These are phyloP conservation scores for Penicillium bialowiezense DNA, from an alignment of 495 filamentous ascomycete species.

Conservation along the genomic window DNA sequence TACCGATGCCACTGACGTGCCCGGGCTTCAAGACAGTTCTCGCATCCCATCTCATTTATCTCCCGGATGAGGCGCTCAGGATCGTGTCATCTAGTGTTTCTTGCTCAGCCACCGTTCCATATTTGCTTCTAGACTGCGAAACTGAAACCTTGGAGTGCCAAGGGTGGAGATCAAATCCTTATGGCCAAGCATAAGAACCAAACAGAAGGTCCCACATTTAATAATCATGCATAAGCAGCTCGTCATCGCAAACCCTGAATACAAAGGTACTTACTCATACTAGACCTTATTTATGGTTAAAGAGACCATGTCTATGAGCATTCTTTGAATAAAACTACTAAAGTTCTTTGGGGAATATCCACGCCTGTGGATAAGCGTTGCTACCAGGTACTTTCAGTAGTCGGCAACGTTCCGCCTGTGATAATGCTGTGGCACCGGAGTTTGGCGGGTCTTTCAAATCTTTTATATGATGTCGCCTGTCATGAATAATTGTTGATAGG, in stretches of 20 bases:
- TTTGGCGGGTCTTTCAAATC: no score
- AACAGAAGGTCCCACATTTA: not conserved
- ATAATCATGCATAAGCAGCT: not conserved
- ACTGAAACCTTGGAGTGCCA: not conserved
- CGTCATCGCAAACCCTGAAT: not conserved
- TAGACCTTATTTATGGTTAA: no score
- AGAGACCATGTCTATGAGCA: no score
- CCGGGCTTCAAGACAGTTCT: not conserved
- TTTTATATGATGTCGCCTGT: no score
- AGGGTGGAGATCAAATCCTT: not conserved
- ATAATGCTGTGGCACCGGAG: no score
- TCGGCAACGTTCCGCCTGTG: no score
- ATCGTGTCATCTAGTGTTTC: not conserved
- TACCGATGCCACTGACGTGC: not conserved
- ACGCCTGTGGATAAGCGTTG: no score
- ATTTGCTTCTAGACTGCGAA: not conserved
- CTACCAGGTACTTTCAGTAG: no score
- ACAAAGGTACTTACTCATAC: not conserved
- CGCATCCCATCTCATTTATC: not conserved
- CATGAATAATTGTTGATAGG: no score
- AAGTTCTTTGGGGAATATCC: no score
- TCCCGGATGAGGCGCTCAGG: not conserved
- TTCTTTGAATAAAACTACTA: no score
- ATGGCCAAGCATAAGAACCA: slow-evolving; percentile 1
- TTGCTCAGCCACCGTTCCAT: not conserved